Evolutionary conservation across 805 yeast species (phyloP), one percentile per base, ranked within the genome.

Genomic region (Saturnispora gosingensis): DNA sequence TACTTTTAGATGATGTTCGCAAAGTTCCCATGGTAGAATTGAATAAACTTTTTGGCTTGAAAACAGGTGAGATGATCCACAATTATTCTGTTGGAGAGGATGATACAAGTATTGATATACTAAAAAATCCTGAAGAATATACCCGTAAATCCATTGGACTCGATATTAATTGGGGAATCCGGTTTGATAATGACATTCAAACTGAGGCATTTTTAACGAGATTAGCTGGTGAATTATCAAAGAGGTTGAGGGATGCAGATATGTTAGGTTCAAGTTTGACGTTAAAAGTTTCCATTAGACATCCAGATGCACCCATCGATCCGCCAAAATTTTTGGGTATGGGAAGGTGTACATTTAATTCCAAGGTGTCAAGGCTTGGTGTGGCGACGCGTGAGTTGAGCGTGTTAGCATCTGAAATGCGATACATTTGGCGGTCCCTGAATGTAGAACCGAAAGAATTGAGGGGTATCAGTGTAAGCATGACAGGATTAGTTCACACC

Each of bases 111-210:
- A 76, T 83, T 48, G 80, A 77, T 38, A 69, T 83, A n/a, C 64
- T 79, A 30, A 54, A 64, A 8, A 71, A 72, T 32, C 78, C 81
- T 9, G 67, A 71, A 15, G 79, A 68, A 49, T 72, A 81, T 18
- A 73, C 78, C 11, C 72, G 95, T 27, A 88, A 88, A 59, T 78
- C 93, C 1, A 76, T 91, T 0, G 88, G 96, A 0, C 85, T 89
- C 4, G 98, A 91, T 61, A 83, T 91, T 27, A 87, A 88, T 55
- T 91, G 88, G 83, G 98, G 97, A 0, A 85, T 91, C 0, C 63
- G 98, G 46, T 85, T 90, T 56, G 76, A 80, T 32, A 70, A 69
- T 0, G 70, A 76, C 30, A 63, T 66, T 0, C 88, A 91, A 61
- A 78, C 84, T 24, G 90, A 84, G 55, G 57, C 51, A 4, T 93